Conservation (phyloP, 257 asterid genomes). For the Solanum pimpinellifolium region DNA sequence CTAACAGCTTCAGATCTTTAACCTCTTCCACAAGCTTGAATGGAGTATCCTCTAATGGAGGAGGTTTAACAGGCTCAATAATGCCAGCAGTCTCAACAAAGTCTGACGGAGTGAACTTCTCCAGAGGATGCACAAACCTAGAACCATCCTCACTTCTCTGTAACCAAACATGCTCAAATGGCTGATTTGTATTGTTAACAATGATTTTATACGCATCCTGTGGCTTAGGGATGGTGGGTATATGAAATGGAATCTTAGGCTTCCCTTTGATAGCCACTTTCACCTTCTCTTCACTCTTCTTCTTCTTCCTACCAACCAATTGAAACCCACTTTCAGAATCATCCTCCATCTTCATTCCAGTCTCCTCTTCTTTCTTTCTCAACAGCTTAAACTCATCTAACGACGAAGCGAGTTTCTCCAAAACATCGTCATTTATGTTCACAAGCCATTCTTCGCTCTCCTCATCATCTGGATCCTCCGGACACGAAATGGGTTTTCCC, state of each 20-base stretch:
- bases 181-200: constrained; percentile 71
- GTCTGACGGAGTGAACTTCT: constrained; percentile 47
- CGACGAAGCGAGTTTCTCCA: constrained; percentile 60
- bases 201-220: constrained; percentile 81
- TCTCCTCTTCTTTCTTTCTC: constrained; percentile 54
- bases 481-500: constrained; percentile 39
- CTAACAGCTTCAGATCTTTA: constrained; percentile 81
- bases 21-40: constrained; percentile 70
- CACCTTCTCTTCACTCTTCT: constrained; percentile 22
- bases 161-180: constrained; percentile 87
- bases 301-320: constrained; percentile 66
- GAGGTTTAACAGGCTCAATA: constrained; percentile 53
- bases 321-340: constrained; percentile 43
- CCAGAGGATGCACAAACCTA: constrained; percentile 66
- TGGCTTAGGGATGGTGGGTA: constrained; percentile 55
- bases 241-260: constrained; percentile 82
- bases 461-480: constrained; percentile 51
- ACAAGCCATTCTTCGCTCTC: constrained; percentile 54
- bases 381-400: constrained; percentile 49
- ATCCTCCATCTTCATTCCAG: constrained; percentile 31
- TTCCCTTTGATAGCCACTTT: constrained; percentile 54
- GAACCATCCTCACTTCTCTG: constrained; percentile 70
- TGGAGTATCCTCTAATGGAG: constrained; percentile 64
- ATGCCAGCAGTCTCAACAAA: constrained; percentile 46
- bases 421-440: constrained; percentile 55